phyloP scores from a whole-genome alignment of 2,329 filamentous ascomycete species.

The Didymella exigua region DNA sequence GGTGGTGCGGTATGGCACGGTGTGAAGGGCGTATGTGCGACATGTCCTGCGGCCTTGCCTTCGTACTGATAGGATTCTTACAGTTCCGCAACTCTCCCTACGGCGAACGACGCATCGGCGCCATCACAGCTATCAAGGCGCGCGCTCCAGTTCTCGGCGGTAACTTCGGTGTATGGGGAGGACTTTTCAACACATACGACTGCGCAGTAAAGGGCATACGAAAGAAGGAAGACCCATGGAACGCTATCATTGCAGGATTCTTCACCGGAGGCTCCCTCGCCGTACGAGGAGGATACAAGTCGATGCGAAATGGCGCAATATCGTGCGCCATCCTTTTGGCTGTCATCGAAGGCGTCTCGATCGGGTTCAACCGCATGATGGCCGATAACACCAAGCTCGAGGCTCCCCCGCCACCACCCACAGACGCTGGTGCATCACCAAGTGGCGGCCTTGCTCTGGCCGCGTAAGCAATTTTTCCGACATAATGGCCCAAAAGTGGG shows the following conservation, averaged over 20 bases:
- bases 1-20: slow-evolving; percentile 81
- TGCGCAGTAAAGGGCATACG: slow-evolving; percentile 89
- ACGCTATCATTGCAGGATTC: slow-evolving; percentile 96
- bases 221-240: slow-evolving; percentile 98
- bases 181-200: slow-evolving; percentile 93
- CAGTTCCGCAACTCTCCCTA: slow-evolving; percentile 59
- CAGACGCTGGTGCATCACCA: slow-evolving; percentile 28
- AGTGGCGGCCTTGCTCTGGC: slow-evolving; percentile 30
- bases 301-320: slow-evolving; percentile 93
- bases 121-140: slow-evolving; percentile 96
- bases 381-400: slow-evolving; percentile 86
- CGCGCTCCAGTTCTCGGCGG: slow-evolving; percentile 93
- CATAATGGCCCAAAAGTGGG: slow-evolving; percentile 21
- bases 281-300: slow-evolving; percentile 87
- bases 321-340: slow-evolving; percentile 92
- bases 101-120: slow-evolving; percentile 91
- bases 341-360: slow-evolving; percentile 96
- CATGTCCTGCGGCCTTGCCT: neutral
- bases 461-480: slow-evolving; percentile 29
- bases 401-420: slow-evolving; percentile 54
- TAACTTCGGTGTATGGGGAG: slow-evolving; percentile 98
- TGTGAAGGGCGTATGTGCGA: slow-evolving; percentile 79
- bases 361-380: slow-evolving; percentile 94
- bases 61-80: slow-evolving; percentile 13
- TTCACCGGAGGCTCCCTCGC: slow-evolving; percentile 87